Percentiles rank a stretch among this genome's conserved stretches.
Evolutionary conservation across 257 asterid genomes (phyloP).

Genomic region (Dorcoceras hygrometricum): DNA sequence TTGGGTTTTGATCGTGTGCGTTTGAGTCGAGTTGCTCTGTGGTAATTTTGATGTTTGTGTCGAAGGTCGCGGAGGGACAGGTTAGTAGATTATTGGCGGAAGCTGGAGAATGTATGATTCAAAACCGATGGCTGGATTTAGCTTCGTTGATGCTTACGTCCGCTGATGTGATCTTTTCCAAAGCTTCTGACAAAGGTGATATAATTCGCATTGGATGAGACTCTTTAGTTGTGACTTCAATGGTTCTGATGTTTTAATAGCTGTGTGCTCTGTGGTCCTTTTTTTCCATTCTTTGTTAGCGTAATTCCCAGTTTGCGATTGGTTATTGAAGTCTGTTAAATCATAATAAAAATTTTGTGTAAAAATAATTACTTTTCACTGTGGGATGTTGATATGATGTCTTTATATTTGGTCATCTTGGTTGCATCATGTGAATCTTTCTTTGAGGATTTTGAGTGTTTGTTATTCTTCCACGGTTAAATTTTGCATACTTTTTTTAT

Average conservation of each 20-base stretch:
- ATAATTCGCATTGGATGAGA: not conserved
- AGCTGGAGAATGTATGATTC: constrained; percentile 73
- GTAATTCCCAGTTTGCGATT: not conserved
- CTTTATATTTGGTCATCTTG: not conserved
- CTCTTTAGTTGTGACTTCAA: not conserved
- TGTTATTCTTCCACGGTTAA: not conserved
- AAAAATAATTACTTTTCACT: not conserved
- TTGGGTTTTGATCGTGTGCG: constrained; percentile 2
- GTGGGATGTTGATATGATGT: not conserved
- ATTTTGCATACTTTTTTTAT: not conserved
- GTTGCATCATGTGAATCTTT: not conserved
- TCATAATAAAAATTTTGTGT: not conserved
- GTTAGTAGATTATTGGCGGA: constrained; percentile 67
- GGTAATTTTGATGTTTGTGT: not conserved
- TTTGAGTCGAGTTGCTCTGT: not conserved
- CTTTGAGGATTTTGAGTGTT: not conserved
- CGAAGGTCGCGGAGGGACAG: constrained; percentile 83
- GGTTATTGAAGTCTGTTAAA: constrained; percentile 9
- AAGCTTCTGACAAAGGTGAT: constrained; percentile 88
- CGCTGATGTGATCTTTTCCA: constrained; percentile 77
- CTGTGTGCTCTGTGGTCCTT: not conserved
- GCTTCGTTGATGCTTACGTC: constrained; percentile 79
- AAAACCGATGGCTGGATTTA: constrained; percentile 79
- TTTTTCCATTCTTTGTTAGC: not conserved
- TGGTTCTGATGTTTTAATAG: not conserved